Evolutionary conservation across 106 monocot genomes (phyloP).

Genomic region (Chionographis japonica): DNA sequence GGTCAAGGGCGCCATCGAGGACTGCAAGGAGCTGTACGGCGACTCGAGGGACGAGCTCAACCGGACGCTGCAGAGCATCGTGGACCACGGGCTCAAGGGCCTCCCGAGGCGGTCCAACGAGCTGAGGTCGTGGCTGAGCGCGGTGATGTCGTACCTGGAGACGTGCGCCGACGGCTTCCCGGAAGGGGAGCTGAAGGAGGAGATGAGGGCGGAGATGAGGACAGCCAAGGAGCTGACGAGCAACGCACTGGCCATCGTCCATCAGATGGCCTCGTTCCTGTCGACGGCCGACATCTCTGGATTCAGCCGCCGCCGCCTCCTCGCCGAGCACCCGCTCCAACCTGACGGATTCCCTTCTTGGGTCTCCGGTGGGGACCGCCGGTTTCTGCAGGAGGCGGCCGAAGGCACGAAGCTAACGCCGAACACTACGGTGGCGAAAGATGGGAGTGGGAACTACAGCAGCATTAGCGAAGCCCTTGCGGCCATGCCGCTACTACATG

Average conservation of each 20-base stretch:
- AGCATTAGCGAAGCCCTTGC: conserved; percentile 42
- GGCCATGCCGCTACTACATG: conserved; percentile 17
- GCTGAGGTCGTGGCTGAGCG: conserved; percentile 36
- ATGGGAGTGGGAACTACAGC: conserved; percentile 41
- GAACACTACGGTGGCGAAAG: conserved; percentile 48
- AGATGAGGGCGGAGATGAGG: conserved; percentile 29
- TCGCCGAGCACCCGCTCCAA: neutral
- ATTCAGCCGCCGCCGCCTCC: conserved; percentile 13
- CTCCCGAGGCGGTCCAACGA: conserved; percentile 8
- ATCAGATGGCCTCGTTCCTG: conserved; percentile 11
- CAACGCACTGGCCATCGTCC: conserved; percentile 44
- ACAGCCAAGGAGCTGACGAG: conserved; percentile 35
- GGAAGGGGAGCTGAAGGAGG: conserved; percentile 28
- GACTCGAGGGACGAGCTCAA: conserved; percentile 25
- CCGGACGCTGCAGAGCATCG: conserved; percentile 12
- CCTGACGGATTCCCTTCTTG: conserved; percentile 32
- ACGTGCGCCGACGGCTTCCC: conserved; percentile 51
- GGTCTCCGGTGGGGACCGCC: conserved; percentile 25
- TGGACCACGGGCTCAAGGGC: conserved; percentile 9
- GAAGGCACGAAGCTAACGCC: conserved; percentile 17
- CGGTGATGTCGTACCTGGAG: conserved; percentile 37
- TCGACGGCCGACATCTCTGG: conserved; percentile 20
- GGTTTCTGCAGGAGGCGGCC: conserved; percentile 11
- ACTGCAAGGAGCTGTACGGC: conserved; percentile 31
- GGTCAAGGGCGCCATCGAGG: conserved; percentile 19